These are phyloP conservation scores for Acer negundo DNA, from an alignment of 345 rosid genomes.

Conservation along the genomic window DNA sequence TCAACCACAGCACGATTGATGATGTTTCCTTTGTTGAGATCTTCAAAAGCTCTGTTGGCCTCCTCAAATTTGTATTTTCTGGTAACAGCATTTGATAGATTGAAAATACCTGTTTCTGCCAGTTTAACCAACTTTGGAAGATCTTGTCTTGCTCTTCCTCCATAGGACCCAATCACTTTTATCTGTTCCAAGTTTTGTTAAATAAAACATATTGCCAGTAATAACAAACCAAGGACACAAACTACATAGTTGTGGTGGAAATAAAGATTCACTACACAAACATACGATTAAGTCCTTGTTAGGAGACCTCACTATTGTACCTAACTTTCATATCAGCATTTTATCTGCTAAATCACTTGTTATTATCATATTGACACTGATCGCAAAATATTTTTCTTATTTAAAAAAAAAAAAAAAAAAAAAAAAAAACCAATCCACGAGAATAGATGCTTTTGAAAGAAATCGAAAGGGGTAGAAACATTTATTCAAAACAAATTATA, in stretches of 20 bases:
- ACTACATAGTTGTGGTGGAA: neutral
- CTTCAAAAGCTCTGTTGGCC: slow-evolving; percentile 70
- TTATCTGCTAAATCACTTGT: too few relatives aligned
- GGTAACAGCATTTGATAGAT: slow-evolving; percentile 69
- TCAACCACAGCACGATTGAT: slow-evolving; percentile 84
- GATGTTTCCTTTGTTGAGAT: slow-evolving; percentile 84
- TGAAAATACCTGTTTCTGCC: slow-evolving; percentile 90
- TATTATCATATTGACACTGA: neutral
- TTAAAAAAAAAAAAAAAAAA: neutral
- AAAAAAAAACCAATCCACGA: neutral
- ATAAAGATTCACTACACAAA: neutral
- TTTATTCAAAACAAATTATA: neutral
- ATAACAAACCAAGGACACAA: neutral
- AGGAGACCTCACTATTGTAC: too few relatives aligned
- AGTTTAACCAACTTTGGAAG: slow-evolving; percentile 85
- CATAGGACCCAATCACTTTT: slow-evolving; percentile 85
- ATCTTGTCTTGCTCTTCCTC: slow-evolving; percentile 96
- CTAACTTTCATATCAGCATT: too few relatives aligned
- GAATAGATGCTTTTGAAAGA: neutral
- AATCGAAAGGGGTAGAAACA: neutral
- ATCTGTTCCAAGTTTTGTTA: slow-evolving; percentile 46
- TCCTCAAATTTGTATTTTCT: slow-evolving; percentile 85
- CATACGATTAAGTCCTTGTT: neutral
- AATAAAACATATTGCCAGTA: neutral
- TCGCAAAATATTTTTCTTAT: neutral